These are phyloP conservation scores for Rosa chinensis DNA, from an alignment of 306 rosid species.

Conservation along the genomic window DNA sequence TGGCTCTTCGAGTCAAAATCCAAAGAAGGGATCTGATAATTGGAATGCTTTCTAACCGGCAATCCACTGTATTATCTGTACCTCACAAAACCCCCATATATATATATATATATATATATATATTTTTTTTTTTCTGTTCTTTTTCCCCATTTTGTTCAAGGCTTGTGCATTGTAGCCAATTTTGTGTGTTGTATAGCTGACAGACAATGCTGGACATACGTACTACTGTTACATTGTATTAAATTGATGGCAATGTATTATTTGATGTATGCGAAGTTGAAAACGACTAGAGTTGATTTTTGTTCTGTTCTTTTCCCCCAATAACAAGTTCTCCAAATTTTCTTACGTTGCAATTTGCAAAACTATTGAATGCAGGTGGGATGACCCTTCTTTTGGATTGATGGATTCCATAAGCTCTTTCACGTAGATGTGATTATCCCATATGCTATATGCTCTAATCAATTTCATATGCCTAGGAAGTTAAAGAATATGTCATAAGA, in stretches of 20 bases:
- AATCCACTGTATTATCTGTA: conserved; percentile 3
- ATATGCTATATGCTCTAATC: too few relatives aligned
- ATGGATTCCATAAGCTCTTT: too few relatives aligned
- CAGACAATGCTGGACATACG: conserved; percentile 34
- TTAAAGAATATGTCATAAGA: too few relatives aligned
- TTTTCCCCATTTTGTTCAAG: conserved; percentile 43
- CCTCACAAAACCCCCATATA: not conserved
- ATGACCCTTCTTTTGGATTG: too few relatives aligned
- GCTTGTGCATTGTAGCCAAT: conserved; percentile 48
- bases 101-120: too few relatives aligned
- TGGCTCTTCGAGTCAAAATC: conserved; percentile 66
- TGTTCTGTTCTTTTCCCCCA: not conserved
- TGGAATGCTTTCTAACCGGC: conserved; percentile 82
- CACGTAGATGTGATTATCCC: too few relatives aligned
- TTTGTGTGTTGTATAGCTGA: conserved; percentile 62
- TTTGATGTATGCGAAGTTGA: conserved; percentile 8
- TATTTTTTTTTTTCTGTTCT: conserved; percentile 11
- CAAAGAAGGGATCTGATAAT: conserved; percentile 67
- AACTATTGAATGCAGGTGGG: too few relatives aligned
- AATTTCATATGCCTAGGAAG: too few relatives aligned
- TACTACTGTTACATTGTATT: conserved; percentile 40
- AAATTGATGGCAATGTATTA: conserved; percentile 14
- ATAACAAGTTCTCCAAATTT: not conserved
- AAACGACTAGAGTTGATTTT: not conserved
- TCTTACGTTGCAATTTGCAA: too few relatives aligned